A percentile compares a stretch with the other conserved stretches of the same genome.
phyloP scores from a whole-genome alignment of 176 grass and related monocot genomes.

The Typha latifolia region DNA sequence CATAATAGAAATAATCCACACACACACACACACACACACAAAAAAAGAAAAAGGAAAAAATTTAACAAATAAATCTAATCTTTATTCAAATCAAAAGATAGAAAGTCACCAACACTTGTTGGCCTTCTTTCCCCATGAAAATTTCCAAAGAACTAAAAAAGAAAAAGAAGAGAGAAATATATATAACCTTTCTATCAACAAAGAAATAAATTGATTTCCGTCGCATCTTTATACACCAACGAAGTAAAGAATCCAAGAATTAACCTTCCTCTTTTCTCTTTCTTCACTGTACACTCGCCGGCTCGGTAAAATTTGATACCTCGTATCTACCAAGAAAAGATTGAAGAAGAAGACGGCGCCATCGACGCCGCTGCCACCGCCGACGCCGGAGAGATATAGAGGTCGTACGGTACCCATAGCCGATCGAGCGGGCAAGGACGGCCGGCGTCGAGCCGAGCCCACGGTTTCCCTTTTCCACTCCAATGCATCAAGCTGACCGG shows the following conservation, averaged over 20 bases:
- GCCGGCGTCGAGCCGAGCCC: slow-evolving; percentile 67
- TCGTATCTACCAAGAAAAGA: slow-evolving; percentile 35
- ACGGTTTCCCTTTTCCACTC: slow-evolving; percentile 74
- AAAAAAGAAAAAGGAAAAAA: too few species aligned
- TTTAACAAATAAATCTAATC: too few species aligned
- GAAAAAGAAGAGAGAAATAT: too few species aligned
- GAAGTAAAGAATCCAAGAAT: slow-evolving; percentile 3
- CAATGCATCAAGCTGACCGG: slow-evolving; percentile 78
- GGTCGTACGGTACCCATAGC: slow-evolving; percentile 58
- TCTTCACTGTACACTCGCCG: not conserved
- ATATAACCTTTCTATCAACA: too few species aligned
- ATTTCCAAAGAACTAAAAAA: too few species aligned
- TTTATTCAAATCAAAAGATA: too few species aligned
- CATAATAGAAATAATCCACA: too few species aligned
- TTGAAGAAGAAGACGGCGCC: slow-evolving; percentile 11
- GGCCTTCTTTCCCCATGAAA: too few species aligned
- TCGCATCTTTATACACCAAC: not conserved
- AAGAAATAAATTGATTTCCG: not conserved
- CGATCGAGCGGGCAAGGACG: slow-evolving; percentile 53
- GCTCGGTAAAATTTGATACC: not conserved
- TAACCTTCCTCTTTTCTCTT: not conserved
- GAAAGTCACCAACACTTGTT: too few species aligned
- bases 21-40: too few species aligned
- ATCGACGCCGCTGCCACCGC: slow-evolving; percentile 27
- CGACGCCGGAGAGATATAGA: slow-evolving; percentile 28